Evolutionary conservation across 1,284 basidiomycete genomes (phyloP), one percentile per base, ranked within the genome.

Genomic region (Apiotrichum veenhuisii): DNA sequence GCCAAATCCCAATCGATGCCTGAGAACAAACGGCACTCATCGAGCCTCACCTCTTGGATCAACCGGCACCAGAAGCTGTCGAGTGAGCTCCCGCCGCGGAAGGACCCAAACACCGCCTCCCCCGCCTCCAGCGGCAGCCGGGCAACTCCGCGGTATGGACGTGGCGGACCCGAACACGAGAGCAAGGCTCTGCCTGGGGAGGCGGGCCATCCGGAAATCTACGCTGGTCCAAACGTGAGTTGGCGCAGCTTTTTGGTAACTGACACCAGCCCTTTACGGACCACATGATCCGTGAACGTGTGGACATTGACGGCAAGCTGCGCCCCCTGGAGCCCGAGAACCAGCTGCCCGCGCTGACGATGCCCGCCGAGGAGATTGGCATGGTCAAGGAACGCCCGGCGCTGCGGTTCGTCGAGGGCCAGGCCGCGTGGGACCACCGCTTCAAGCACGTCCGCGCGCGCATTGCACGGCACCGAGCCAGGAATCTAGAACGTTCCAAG

Each of bases 221-320:
- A 91, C 64, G 67, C 70, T 8, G 77, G 78, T 23, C 77, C 78
- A 17, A 69, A 81, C 56, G 85, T 85, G 62, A 69, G 81, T 76
- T 20, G 4, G 9, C 5, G 1, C 17, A 30, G 22, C 22, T 27
- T 30, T 20, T 14, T 4, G 3, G 22, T 18, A 2, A 8, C 45
- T 64, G 41, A 60, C 46, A 50, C 42, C 47, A 73, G 64, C 70
- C 76, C 1, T 76, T 73, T 59, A 67, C 69, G 52, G 77, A 80
- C 55, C 77, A 81, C 52, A 87, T 88, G 83, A 89, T 98, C 59
- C 84, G 94, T 34, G 93, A 98, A 75, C 84, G 95, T 14, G 85
- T 98, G 22, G 85, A 87, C 20, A 85, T 87, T 5, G 80, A 81
- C 23, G 95, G 95, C 9, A 76, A 84, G 9, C 81, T 91, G 18